A percentile compares a stretch with the other conserved stretches of the same genome.
phyloP scores from a whole-genome alignment of 1,284 basidiomycete species.

The Ustilago esculenta region DNA sequence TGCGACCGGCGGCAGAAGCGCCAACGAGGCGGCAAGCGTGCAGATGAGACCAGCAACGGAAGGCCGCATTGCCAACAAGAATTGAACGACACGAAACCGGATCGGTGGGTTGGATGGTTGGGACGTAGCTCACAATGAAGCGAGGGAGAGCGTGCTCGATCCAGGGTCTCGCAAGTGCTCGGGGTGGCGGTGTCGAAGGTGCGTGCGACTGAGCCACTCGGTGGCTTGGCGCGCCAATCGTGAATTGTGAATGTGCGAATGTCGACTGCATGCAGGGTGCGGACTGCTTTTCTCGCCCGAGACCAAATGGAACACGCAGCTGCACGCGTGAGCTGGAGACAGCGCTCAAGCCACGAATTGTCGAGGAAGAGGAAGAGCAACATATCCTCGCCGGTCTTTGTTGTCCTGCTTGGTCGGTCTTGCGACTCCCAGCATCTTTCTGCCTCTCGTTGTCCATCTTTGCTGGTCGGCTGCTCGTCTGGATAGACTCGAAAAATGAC shows the following conservation, averaged over 20 bases:
- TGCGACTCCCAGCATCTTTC: background rate
- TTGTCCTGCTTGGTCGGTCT: background rate
- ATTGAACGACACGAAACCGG: too few species aligned
- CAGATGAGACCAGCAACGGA: conserved; percentile 11
- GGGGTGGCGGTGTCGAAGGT: too few species aligned
- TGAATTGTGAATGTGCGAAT: too few species aligned
- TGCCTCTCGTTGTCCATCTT: background rate
- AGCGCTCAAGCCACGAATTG: conserved; percentile 18
- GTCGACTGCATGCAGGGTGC: conserved; percentile 6
- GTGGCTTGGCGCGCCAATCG: too few species aligned
- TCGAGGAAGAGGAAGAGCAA: too few species aligned
- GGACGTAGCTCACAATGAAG: too few species aligned
- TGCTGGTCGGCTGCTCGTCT: background rate
- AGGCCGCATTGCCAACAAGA: conserved; percentile 9
- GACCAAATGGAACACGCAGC: background rate
- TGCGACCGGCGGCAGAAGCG: conserved; percentile 3
- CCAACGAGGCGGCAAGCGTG: conserved; percentile 7
- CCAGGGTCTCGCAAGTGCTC: too few species aligned
- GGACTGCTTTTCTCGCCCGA: conserved; percentile 6
- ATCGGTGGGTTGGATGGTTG: background rate
- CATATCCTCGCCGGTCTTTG: conserved; percentile 2
- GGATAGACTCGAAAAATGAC: conserved; percentile 29
- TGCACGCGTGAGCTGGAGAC: conserved; percentile 7
- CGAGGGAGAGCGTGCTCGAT: too few species aligned
- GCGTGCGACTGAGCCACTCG: too few species aligned